Base-by-base conservation (phyloP, 306 rosid species). In the Astragalus membranaceus region DNA sequence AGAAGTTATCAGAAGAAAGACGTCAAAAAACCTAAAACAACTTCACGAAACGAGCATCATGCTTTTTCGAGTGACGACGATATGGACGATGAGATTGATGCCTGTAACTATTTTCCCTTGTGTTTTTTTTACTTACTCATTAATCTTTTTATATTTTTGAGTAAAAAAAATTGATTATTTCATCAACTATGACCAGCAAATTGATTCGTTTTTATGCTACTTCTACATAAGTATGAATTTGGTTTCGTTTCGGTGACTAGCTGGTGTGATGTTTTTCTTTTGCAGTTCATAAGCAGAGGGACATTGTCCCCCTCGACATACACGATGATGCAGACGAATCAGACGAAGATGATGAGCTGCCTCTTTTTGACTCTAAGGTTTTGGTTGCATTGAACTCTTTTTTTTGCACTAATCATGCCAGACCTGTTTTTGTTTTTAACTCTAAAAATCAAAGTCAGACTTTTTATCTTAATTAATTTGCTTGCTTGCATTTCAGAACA, bases 51-150 rank as follows among this genome's bases (percentile, higher is more conserved):
- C 8, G 54, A 76, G 14, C 76, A 62, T 13, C 61, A 60, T 46
- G 67, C 29, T 5, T 72, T 72, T 48, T 49, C 76, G 3, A 48
- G 68, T 9, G 83, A 84, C 29, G 83, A 84, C 29, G 91, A 84
- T 59, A 88, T 94, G 90, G 92, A 90, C 65, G 96, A 94, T 55
- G 97, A 90, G 63, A 84, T 94, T 58, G 98, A 94, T 80, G 83
- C 88, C 14, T 94, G 98, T 94, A 84, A 76, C 76, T 12, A 7
- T 59, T 26, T 70, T 48, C 6, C 12, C 62, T 11, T 0, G 3
- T 3, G 30, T 26, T 35, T 29, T 5, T 42, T 3, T 46, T 51
- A 0, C 6, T 15, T 12, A 0, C 7, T 46, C 29, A 4, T 11
- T n/a, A 6, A 9, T 67, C 41, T 53, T 6, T 20, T 47, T 52